A percentile compares a stretch with the other conserved stretches of the same genome.
These are phyloP conservation scores for Pestalotiopsis fici DNA, from an alignment of 2,329 filamentous ascomycete species.

Conservation along the genomic window DNA sequence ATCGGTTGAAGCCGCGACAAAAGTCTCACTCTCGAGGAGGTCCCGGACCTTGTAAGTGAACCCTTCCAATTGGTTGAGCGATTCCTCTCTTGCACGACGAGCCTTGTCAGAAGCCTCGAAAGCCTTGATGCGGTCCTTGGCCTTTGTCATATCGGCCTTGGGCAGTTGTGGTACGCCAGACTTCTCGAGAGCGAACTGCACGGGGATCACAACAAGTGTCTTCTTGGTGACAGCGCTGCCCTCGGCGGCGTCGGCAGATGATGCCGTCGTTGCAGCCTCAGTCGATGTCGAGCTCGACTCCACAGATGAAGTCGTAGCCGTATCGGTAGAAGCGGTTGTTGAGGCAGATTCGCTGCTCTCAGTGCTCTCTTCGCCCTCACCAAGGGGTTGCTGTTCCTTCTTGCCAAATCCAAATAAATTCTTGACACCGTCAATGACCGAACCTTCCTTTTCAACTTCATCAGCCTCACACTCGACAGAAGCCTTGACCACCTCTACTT, in stretches of 20 bases:
- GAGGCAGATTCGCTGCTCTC: conserved; percentile 42
- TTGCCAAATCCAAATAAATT: conserved; percentile 93
- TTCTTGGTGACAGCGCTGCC: conserved; percentile 61
- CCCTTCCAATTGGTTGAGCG: conserved; percentile 87
- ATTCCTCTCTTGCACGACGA: conserved; percentile 77
- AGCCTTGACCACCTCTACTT: conserved; percentile 77
- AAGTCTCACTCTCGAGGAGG: conserved; percentile 75
- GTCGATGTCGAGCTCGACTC: conserved; percentile 43
- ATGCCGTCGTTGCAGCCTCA: conserved; percentile 25
- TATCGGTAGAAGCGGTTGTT: conserved; percentile 19
- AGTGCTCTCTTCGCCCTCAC: conserved; percentile 56
- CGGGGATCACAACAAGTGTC: conserved; percentile 56
- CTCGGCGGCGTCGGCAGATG: conserved; percentile 49
- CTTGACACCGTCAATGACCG: conserved; percentile 89
- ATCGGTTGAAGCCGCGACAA: conserved; percentile 70
- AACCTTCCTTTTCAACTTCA: conserved; percentile 67
- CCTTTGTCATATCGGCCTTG: conserved; percentile 47
- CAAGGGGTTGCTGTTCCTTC: conserved; percentile 77
- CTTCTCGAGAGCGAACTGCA: conserved; percentile 51
- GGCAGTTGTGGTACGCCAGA: conserved; percentile 50
- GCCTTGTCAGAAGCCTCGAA: conserved; percentile 86
- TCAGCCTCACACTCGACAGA: conserved; percentile 85
- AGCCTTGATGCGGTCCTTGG: conserved; percentile 73
- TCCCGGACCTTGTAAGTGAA: conserved; percentile 91
- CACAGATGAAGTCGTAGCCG: conserved; percentile 43